A percentile compares a stretch with the other conserved stretches of the same genome.
phyloP scores from a whole-genome alignment of 768 basidiomycete genomes.

The Pleurotus tuoliensis region DNA sequence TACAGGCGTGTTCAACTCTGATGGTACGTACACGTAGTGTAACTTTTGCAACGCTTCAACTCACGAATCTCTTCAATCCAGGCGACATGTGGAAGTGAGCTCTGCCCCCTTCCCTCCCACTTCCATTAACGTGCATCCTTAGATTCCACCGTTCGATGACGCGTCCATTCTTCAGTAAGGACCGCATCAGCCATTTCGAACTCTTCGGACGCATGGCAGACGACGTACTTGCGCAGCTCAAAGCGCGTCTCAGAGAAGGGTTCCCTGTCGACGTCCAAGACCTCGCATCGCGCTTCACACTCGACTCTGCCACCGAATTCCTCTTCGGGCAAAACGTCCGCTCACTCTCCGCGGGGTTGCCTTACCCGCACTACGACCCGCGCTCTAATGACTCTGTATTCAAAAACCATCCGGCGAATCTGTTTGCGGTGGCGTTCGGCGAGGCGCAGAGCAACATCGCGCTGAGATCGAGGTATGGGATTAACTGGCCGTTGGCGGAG shows the following conservation, averaged over 20 bases:
- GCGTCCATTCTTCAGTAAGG: constrained; percentile 56
- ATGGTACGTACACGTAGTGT: constrained; percentile 28
- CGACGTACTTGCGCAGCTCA: constrained; percentile 41
- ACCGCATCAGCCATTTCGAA: constrained; percentile 51
- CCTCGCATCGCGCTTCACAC: constrained; percentile 50
- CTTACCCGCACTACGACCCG: constrained; percentile 37
- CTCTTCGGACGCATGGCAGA: constrained; percentile 49
- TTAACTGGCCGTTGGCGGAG: constrained; percentile 49
- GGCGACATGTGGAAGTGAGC: constrained; percentile 58
- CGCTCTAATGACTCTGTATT: constrained; percentile 14
- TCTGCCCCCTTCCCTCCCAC: neutral
- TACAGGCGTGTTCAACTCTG: constrained; percentile 57
- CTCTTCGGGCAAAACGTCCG: constrained; percentile 47
- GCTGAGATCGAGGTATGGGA: constrained; percentile 35
- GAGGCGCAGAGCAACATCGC: constrained; percentile 41
- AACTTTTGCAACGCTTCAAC: no score
- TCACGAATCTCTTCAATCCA: constrained; percentile 10
- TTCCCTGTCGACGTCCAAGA: constrained; percentile 61
- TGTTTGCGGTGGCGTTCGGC: constrained; percentile 47
- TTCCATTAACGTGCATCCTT: neutral
- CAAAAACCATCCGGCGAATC: constrained; percentile 28
- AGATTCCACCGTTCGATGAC: constrained; percentile 60
- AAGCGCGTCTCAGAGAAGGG: constrained; percentile 37
- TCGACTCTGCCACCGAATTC: constrained; percentile 58
- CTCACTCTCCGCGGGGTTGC: constrained; percentile 42